Evolutionary conservation across 345 rosid species (phyloP).

Genomic region (Rhodamnia rubescens): DNA sequence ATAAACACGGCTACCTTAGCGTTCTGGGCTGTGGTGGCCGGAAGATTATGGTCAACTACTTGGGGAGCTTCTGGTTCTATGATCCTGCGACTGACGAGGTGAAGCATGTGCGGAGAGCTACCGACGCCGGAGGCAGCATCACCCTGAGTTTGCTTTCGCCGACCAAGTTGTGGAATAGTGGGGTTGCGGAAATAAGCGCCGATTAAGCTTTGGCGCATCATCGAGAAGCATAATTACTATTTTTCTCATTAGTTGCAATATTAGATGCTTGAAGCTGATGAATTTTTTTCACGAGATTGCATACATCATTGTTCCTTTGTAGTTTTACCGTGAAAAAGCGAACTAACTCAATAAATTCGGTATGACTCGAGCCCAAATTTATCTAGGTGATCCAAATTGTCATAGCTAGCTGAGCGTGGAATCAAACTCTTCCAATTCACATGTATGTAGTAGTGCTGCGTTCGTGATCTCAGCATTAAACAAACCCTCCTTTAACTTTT

Average conservation of each 20-base stretch:
- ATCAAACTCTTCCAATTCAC: background rate
- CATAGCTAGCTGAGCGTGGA: background rate
- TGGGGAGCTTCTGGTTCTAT: background rate
- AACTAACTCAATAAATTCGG: no score
- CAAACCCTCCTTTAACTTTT: background rate
- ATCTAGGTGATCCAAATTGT: background rate
- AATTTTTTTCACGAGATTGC: no score
- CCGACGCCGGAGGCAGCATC: background rate
- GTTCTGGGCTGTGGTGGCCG: background rate
- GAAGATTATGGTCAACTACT: background rate
- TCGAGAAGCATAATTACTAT: no score
- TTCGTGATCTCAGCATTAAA: background rate
- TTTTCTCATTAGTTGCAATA: no score
- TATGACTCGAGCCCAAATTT: background rate
- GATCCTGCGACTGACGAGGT: background rate
- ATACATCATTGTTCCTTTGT: no score
- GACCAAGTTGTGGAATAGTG: background rate
- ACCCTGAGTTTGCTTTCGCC: background rate
- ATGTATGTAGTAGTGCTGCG: background rate
- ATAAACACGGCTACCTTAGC: background rate
- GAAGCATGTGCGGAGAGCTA: background rate
- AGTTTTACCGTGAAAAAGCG: no score
- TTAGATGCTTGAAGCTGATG: no score
- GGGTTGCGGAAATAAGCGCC: no score
- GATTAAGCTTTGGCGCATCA: no score